Percentiles rank a stretch among this genome's conserved stretches.
Evolutionary conservation across 2,329 filamentous ascomycete genomes (phyloP).

Genomic region (Penicillium glabrum): DNA sequence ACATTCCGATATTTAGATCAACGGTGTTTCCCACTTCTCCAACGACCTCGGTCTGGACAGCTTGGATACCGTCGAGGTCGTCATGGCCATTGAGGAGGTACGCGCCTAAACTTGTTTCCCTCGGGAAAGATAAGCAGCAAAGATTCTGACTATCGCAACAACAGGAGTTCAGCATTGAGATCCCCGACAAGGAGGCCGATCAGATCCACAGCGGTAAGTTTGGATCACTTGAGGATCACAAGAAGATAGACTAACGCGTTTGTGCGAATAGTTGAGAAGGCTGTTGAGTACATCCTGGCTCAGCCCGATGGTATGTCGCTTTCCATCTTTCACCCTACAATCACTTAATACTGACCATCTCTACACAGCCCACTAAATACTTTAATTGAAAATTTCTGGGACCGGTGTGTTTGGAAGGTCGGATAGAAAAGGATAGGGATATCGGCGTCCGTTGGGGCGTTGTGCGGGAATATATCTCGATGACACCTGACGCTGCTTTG

Average conservation of each 20-base stretch:
- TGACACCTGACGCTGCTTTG: conserved; percentile 30
- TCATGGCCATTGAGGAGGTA: conserved; percentile 99
- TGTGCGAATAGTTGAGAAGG: conserved; percentile 73
- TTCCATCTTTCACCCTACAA: neutral
- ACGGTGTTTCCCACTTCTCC: conserved; percentile 80
- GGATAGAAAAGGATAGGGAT: conserved; percentile 37
- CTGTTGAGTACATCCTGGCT: conserved; percentile 87
- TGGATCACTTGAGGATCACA: neutral
- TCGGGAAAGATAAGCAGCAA: conserved; percentile 6
- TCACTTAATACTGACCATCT: conserved; percentile 15
- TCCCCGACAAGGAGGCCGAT: conserved; percentile 96
- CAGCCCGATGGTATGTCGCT: conserved; percentile 82
- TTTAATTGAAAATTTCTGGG: conserved; percentile 26
- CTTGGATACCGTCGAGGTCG: conserved; percentile 97
- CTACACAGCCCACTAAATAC: conserved; percentile 37
- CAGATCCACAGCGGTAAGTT: conserved; percentile 86
- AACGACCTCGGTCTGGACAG: conserved; percentile 97
- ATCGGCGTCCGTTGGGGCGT: conserved; percentile 27
- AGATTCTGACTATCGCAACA: conserved; percentile 17
- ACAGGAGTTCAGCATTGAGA: conserved; percentile 87
- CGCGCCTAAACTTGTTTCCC: conserved; percentile 12
- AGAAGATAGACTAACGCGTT: conserved; percentile 9
- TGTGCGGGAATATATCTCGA: conserved; percentile 31
- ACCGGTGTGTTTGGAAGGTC: conserved; percentile 22
- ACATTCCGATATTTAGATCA: conserved; percentile 63